phyloP scores from a whole-genome alignment of 495 filamentous ascomycete genomes.

The Penicillium daleae region DNA sequence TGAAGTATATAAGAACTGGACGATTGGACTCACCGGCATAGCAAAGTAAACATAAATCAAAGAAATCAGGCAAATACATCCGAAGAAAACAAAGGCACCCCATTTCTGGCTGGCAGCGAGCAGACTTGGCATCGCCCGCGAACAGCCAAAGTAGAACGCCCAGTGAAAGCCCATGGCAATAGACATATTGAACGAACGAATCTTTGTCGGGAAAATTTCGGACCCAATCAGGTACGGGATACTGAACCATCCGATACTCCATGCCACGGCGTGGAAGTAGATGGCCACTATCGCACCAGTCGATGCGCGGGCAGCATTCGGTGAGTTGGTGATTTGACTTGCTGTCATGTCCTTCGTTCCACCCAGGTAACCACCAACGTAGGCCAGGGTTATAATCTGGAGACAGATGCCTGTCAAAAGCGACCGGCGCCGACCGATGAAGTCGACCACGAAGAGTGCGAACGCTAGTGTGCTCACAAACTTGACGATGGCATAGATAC shows the following conservation, averaged over 20 bases:
- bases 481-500: conserved; percentile 47
- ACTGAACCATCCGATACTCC: conserved; percentile 67
- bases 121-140: conserved; percentile 49
- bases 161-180: conserved; percentile 56
- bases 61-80: conserved; percentile 24
- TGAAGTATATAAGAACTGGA: neutral
- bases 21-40: conserved; percentile 23
- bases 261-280: conserved; percentile 59
- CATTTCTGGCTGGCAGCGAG: conserved; percentile 25
- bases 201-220: conserved; percentile 63
- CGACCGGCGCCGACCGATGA: conserved; percentile 63
- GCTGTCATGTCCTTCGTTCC: conserved; percentile 18
- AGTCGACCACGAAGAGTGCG: conserved; percentile 66
- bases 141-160: conserved; percentile 64
- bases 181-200: conserved; percentile 32
- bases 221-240: conserved; percentile 69
- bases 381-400: conserved; percentile 26
- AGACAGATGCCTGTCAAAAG: conserved; percentile 30
- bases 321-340: conserved; percentile 13
- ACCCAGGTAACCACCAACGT: conserved; percentile 24
- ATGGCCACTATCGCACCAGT: conserved; percentile 59
- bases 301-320: conserved; percentile 33
- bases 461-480: conserved; percentile 58
- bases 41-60: conserved; percentile 32
- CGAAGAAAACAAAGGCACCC: conserved; percentile 33